Conservation (phyloP, 768 basidiomycete genomes). For the Tephrocybe rancida region DNA sequence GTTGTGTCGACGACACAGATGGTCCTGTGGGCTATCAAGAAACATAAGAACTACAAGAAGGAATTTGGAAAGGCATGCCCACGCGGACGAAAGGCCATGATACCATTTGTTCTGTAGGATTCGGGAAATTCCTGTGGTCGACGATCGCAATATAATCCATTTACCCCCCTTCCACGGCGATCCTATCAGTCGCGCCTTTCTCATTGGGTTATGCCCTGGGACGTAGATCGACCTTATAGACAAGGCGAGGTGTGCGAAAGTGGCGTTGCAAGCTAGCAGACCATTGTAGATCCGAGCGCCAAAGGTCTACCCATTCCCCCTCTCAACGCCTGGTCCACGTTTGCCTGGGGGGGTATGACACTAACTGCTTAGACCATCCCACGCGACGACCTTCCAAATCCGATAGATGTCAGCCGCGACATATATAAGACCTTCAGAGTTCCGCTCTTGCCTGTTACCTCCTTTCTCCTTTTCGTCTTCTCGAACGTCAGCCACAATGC, state of each 20-base stretch:
- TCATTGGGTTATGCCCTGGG: too few relatives aligned
- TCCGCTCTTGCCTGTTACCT: background rate
- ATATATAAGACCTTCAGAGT: background rate
- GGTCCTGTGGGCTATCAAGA: slow-evolving; percentile 88
- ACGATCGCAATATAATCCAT: background rate
- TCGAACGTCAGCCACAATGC: background rate
- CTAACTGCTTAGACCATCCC: too few relatives aligned
- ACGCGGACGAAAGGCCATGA: slow-evolving; percentile 69
- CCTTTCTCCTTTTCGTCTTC: background rate
- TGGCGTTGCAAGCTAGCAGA: too few relatives aligned
- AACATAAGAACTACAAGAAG: slow-evolving; percentile 87
- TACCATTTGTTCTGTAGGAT: slow-evolving; percentile 68
- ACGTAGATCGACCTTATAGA: too few relatives aligned
- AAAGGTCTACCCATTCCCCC: too few relatives aligned
- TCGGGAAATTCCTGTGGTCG: background rate
- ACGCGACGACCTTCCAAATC: too few relatives aligned
- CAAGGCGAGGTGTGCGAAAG: too few relatives aligned
- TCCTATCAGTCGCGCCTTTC: too few relatives aligned
- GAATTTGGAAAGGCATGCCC: slow-evolving; percentile 92
- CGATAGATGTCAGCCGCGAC: background rate
- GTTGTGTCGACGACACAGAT: slow-evolving; percentile 66
- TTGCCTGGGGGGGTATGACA: too few relatives aligned
- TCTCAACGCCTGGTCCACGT: too few relatives aligned
- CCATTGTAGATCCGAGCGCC: too few relatives aligned
- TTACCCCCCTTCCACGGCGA: background rate